Base-by-base conservation (phyloP, 2,329 filamentous ascomycete species). In the Trichoderma gracile region DNA sequence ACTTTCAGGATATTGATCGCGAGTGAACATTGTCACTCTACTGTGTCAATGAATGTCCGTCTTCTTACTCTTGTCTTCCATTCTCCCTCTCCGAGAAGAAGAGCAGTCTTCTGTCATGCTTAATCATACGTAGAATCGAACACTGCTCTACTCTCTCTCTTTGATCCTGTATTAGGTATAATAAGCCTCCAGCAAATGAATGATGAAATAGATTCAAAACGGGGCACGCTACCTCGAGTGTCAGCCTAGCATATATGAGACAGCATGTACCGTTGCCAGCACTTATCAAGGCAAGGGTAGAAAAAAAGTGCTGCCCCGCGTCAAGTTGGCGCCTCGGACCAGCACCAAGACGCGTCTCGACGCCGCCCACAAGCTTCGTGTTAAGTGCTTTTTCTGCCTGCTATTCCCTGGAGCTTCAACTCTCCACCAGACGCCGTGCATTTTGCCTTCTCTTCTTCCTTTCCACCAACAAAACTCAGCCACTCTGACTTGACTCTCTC, bases 241-340 rank as follows among this genome's bases (percentile, higher is more conserved):
- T 38, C 19, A 38, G 57, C 30, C 46, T 19, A 25, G 25, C 49
- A n/a, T 0, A 25, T 27, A 52, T 27, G 25, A n/a, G 25, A 30
- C 49, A 30, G 17, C 27, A 40, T 12, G 57, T 47, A 40, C 43
- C 45, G n/a, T 4, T 38, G 12, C 33, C 33, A 38, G 49, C 49
- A 52, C n/a, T 4, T 3, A 3, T 38, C 33, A 19, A 47, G 56
- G 30, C 30, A 30, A 40, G 45, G 57, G 57, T 23, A 45, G 21
- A 12, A 61, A 52, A 45, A 56, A 56, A 14, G 54, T 30, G n/a
- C 25, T 62, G 58, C 69, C 71, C 69, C 73, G 73, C 72, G 73
- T 71, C 65, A 59, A 63, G 65, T 73, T 74, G 72, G 73, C 72
- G 73, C 73, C 71, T 65, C 30, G 53, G 19, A 14, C 45, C n/a